phyloP scores from a whole-genome alignment of 2,329 filamentous ascomycete species.

The Ophiosphaerella narmari region DNA sequence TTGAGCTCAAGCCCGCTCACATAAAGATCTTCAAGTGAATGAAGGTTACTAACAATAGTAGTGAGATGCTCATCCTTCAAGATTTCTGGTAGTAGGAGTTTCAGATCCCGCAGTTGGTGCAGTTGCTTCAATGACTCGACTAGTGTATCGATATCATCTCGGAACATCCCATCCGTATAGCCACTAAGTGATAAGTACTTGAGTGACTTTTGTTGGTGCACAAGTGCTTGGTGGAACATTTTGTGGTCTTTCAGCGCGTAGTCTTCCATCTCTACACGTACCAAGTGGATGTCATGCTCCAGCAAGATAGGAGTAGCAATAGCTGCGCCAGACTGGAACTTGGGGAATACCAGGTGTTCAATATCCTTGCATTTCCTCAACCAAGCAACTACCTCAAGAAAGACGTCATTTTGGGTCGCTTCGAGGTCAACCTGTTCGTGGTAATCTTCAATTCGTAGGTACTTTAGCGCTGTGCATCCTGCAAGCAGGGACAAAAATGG shows the following conservation, averaged over 20 bases:
- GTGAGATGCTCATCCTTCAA: constrained; percentile 58
- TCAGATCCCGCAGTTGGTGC: constrained; percentile 57
- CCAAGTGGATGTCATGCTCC: constrained; percentile 54
- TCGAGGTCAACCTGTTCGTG: constrained; percentile 54
- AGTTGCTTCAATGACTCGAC: constrained; percentile 58
- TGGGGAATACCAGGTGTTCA: constrained; percentile 55
- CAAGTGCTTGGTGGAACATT: constrained; percentile 59
- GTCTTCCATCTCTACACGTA: constrained; percentile 54
- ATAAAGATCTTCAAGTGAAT: constrained; percentile 59
- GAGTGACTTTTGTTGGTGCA: constrained; percentile 57
- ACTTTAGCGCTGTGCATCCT: constrained; percentile 55
- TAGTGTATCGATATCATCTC: constrained; percentile 56
- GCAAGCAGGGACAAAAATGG: constrained; percentile 56
- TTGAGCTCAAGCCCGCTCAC: constrained; percentile 61
- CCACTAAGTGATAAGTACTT: constrained; percentile 53
- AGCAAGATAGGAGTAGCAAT: constrained; percentile 57
- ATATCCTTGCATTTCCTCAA: constrained; percentile 59
- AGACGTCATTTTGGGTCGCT: constrained; percentile 57
- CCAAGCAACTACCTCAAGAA: constrained; percentile 59
- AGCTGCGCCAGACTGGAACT: constrained; percentile 58
- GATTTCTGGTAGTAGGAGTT: constrained; percentile 57
- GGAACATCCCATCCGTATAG: constrained; percentile 53
- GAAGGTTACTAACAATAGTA: constrained; percentile 52
- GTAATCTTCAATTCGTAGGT: constrained; percentile 55
- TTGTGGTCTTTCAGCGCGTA: constrained; percentile 56